Evolutionary conservation across 345 rosid genomes (phyloP).

Genomic region (Syzygium aromaticum): DNA sequence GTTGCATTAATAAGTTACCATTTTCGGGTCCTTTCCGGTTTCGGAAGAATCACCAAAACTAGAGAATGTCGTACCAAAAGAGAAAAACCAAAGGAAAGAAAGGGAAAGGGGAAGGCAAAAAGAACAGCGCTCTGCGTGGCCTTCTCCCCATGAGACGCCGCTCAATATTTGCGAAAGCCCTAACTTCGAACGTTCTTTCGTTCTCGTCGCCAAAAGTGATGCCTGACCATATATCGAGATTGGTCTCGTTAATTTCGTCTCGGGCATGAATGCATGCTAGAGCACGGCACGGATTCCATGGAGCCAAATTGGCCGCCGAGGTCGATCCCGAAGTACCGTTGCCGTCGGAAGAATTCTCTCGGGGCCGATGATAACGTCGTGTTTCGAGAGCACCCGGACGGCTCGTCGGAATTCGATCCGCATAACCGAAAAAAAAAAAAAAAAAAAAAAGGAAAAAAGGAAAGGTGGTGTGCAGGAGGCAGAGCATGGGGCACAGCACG

Average conservation of each 20-base stretch:
- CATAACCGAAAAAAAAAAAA: no score
- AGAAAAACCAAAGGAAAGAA: accelerated
- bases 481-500: neutral
- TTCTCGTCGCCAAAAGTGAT: accelerated
- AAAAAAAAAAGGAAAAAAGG: no score
- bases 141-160: accelerated
- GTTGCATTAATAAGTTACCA: no score
- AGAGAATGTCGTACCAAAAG: neutral
- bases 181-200: neutral
- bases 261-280: neutral
- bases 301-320: accelerated
- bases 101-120: accelerated
- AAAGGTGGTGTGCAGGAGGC: no score
- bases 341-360: neutral
- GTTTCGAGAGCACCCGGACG: neutral
- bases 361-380: accelerated
- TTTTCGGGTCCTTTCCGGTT: neutral
- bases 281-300: accelerated
- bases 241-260: neutral
- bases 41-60: neutral
- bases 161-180: neutral
- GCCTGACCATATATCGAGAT: neutral
- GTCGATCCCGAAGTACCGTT: accelerated
- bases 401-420: no score
- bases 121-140: accelerated